A percentile compares a stretch with the other conserved stretches of the same genome.
Conservation (phyloP, 306 rosid species). For the Ormosia emarginata region DNA sequence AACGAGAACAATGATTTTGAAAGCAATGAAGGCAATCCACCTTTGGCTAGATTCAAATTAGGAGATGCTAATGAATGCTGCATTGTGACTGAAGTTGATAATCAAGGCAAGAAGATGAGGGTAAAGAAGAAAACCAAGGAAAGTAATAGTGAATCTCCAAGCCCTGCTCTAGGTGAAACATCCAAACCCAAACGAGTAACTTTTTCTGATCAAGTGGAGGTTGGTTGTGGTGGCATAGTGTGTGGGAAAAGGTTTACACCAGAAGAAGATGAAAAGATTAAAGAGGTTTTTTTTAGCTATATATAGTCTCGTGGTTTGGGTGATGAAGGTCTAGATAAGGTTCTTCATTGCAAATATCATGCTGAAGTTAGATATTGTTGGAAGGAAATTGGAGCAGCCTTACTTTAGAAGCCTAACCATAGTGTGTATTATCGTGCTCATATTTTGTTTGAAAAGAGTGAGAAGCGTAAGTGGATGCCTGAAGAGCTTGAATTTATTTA, state of each 20-base stretch:
- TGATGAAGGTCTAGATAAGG: conserved; percentile 55
- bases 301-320: conserved; percentile 51
- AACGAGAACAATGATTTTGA: neutral
- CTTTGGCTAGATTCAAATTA: neutral
- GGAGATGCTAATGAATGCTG: neutral
- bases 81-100: neutral
- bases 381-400: conserved; percentile 50
- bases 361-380: conserved; percentile 54
- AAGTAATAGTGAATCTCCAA: neutral
- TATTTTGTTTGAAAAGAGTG: conserved; percentile 49
- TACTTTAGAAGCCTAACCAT: conserved; percentile 41
- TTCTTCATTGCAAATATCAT: conserved; percentile 33
- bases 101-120: neutral
- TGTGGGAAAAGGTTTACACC: too few species aligned
- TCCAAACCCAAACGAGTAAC: too few species aligned
- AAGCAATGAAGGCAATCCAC: neutral
- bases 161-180: too few species aligned
- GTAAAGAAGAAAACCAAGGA: neutral
- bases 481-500: conserved; percentile 52
- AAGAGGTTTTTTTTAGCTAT: conserved; percentile 48
- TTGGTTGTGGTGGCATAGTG: too few species aligned
- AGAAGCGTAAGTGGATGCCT: conserved; percentile 45
- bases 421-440: conserved; percentile 63
- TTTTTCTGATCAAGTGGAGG: too few species aligned
- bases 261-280: neutral